Conservation (phyloP, 106 monocot species). For the Narthecium ossifragum region DNA sequence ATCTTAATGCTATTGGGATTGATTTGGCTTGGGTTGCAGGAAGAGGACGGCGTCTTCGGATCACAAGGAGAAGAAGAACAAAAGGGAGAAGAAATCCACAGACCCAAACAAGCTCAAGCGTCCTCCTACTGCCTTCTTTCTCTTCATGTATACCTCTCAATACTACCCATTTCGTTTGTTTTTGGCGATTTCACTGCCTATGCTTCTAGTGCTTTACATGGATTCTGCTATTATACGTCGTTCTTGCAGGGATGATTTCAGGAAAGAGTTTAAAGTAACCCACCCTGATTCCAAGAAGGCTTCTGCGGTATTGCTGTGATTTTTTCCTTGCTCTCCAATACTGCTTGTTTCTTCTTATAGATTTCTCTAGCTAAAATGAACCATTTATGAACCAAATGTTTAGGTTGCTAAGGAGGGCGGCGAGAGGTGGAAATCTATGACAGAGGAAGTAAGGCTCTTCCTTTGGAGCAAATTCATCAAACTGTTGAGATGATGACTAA, state of each 20-base stretch:
- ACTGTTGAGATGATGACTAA: neutral
- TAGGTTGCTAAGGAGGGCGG: conserved; percentile 85
- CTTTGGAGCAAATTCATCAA: neutral
- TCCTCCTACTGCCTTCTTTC: conserved; percentile 74
- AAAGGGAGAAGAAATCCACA: conserved; percentile 48
- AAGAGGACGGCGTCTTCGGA: conserved; percentile 36
- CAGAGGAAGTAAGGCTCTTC: conserved; percentile 54
- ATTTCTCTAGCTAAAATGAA: no score
- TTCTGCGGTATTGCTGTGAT: conserved; percentile 20
- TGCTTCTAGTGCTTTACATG: neutral
- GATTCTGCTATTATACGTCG: no score
- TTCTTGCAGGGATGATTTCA: conserved; percentile 64
- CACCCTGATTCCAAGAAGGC: conserved; percentile 71
- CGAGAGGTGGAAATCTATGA: conserved; percentile 79
- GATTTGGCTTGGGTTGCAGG: conserved; percentile 38
- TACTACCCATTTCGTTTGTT: no score
- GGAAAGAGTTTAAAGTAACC: conserved; percentile 52
- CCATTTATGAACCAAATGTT: no score
- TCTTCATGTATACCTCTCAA: conserved; percentile 60
- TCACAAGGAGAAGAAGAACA: conserved; percentile 26
- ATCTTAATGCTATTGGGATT: no score
- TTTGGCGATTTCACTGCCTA: no score
- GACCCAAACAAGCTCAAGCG: conserved; percentile 67
- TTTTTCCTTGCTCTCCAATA: neutral
- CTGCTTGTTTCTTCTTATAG: neutral